Evolutionary conservation across 805 yeast species (phyloP), one percentile per base, ranked within the genome.

Genomic region (Phaffomyces thermotolerans): DNA sequence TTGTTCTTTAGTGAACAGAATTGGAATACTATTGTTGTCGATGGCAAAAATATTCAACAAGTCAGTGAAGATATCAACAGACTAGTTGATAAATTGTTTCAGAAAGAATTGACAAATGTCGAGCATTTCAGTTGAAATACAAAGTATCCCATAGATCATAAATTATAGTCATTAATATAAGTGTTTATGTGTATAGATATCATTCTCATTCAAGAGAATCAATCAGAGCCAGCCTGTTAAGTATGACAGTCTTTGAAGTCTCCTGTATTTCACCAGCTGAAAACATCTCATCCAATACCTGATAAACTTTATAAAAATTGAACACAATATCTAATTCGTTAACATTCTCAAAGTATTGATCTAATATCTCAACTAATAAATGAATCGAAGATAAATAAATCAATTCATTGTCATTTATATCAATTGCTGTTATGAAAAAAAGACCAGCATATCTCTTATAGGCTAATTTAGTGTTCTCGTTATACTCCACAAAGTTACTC

Each of bases 401-500:
- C 46, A 93, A 73, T 57, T 89, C 97, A 56, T 85, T 87, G 58
- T 89, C 97, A 10, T 66, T 64, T n/a, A 73, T 59, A 52, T 86
- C 96, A 8, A 90, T 76, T 41, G 95, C 84, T 47, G 84, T 74
- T n/a, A 89, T 79, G 60, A 93, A 89, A 62, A 80, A 91, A 12
- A 91, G 66, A 7, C 98, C 98, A 4, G 96, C 97, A 58, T 91
- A 91, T 45, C 97, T 67, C 50, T 95, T 70, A 60, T 90, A 90
- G 1, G 91, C 89, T 40, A 93, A 67, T 58, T 84, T 85, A 39
- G 69, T 63, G 45, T 75, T 74, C 15, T 78, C 76, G 7, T 25
- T 22, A 50, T 78, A 78, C 57, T 84, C 90, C 20, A 85, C 87
- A 55, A 86, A 85, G 58, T 86, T 86, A 40, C 87, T 77, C 59